These are phyloP conservation scores for Epicoccum sorghinum DNA, from an alignment of 2,329 filamentous ascomycete species.

Conservation along the genomic window DNA sequence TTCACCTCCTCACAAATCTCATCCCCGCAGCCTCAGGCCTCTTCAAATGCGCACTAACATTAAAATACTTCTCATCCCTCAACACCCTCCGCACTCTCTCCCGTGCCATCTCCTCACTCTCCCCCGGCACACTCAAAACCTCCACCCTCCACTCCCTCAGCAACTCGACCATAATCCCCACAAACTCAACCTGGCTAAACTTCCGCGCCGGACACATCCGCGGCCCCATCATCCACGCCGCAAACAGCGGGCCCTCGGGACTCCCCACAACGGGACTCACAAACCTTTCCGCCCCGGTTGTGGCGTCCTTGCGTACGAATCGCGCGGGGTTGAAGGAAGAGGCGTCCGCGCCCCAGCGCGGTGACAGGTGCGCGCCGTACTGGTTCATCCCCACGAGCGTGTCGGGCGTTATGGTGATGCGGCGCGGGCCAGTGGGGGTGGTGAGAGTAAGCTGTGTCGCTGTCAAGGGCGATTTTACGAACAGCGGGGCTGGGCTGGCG, in stretches of 20 bases:
- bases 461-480: constrained; percentile 17
- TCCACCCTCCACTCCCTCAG: constrained; percentile 23
- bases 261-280: constrained; percentile 1
- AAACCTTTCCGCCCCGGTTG: constrained; percentile 11
- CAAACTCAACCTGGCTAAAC: constrained; percentile 33
- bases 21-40: constrained; percentile 13
- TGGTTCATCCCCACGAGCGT: constrained; percentile 20
- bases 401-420: constrained; percentile 11
- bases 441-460: constrained; percentile 6
- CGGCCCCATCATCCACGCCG: constrained; percentile 37
- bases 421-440: constrained; percentile 4
- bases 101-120: constrained; percentile 16
- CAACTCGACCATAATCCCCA: constrained; percentile 20
- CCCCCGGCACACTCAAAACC: constrained; percentile 6
- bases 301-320: constrained; percentile 28
- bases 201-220: constrained; percentile 31
- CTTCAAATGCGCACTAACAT: constrained; percentile 26
- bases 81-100: constrained; percentile 14
- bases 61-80: constrained; percentile 21
- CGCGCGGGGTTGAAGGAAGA: constrained; percentile 39
- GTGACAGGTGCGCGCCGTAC: constrained; percentile 36
- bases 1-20: constrained; percentile 3
- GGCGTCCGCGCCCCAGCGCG: constrained; percentile 26
- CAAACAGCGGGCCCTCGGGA: constrained; percentile 4
- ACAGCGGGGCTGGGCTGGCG: constrained; percentile 16